Conservation (phyloP, 78 protist genomes). For the Speleostelium caveatum region DNA sequence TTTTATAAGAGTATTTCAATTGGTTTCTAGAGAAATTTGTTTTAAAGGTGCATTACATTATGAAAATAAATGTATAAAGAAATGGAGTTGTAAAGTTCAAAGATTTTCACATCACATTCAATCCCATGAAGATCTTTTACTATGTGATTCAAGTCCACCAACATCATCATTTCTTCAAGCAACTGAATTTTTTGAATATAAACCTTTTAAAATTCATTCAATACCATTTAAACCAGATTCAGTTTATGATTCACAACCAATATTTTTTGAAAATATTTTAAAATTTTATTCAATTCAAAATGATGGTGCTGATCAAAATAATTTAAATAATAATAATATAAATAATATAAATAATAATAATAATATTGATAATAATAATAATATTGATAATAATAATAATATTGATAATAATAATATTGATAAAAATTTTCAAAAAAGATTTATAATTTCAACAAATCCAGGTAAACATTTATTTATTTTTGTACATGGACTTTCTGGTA, state of each 20-base stretch:
- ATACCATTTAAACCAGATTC: slow-evolving; percentile 53
- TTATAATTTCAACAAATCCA: neutral
- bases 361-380: neutral
- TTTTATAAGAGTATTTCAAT: slow-evolving; percentile 7
- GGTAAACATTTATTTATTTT: slow-evolving; percentile 78
- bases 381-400: neutral
- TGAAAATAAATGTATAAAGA: slow-evolving; percentile 62
- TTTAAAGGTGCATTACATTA: slow-evolving; percentile 21
- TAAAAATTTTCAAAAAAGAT: neutral
- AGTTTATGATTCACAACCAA: slow-evolving; percentile 46
- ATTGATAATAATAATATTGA: neutral
- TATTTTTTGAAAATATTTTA: slow-evolving; percentile 65
- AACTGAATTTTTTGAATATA: slow-evolving; percentile 25
- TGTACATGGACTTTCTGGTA: slow-evolving; percentile 84
- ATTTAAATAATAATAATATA: neutral
- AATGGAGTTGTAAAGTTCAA: slow-evolving; percentile 53
- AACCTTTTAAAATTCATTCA: slow-evolving; percentile 43
- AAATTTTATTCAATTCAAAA: slow-evolving; percentile 27
- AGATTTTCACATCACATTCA: slow-evolving; percentile 44
- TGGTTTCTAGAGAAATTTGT: slow-evolving; percentile 47
- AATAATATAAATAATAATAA: neutral
- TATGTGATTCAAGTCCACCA: slow-evolving; percentile 54
- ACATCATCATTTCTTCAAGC: slow-evolving; percentile 1
- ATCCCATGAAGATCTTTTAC: slow-evolving; percentile 22
- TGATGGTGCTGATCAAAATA: neutral